Evolutionary conservation across 2,329 filamentous ascomycete genomes (phyloP), one percentile per base, ranked within the genome.

Genomic region (Scedosporium dehoogii): DNA sequence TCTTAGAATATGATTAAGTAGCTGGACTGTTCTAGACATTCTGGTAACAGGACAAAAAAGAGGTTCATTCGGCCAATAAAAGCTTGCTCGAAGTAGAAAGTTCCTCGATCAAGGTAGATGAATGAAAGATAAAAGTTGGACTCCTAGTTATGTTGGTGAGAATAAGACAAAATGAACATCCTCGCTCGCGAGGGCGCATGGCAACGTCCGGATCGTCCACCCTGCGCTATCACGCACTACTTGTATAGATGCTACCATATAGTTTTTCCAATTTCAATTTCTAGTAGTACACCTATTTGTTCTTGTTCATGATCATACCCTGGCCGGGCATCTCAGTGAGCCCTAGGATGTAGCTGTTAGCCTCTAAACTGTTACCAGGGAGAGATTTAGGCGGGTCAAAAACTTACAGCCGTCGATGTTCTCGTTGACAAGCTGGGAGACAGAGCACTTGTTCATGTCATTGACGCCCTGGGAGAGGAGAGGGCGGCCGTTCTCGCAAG

Each of bases 381-480:
- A 12, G 33, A 38, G 14, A 2, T 2, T 12, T 10, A 38, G 4
- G 33, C 33, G 2, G 10, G 33, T 12, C 33, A 38, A 38, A 38
- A 29, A 58, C 61, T 59, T 58, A 62, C 78, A 80, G 69, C 78
- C 79, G 58, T 81, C 78, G 60, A 81, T 77, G 10, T 75, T 65
- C 70, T 82, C 80, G 33, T 74, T 73, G 16, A 79, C 77, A 66
- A 79, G 75, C 66, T 81, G 77, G 25, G 72, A 60, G 18, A 58
- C 41, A 3, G 23, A 23, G 55, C 61, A 62, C 23, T 41, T 42
- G 9, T 62, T 62, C 61, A 59, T 59, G 23, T 62, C 41, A 14
- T 38, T 23, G n/a, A 41, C 38, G 41, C 61, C 56, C 41, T 62
- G 61, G 7, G 55, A 58, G 10, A 25, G n/a, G 14, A 62, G 61